Evolutionary conservation across 2,329 filamentous ascomycete genomes (phyloP).

Genomic region (Samsoniella hepiali): DNA sequence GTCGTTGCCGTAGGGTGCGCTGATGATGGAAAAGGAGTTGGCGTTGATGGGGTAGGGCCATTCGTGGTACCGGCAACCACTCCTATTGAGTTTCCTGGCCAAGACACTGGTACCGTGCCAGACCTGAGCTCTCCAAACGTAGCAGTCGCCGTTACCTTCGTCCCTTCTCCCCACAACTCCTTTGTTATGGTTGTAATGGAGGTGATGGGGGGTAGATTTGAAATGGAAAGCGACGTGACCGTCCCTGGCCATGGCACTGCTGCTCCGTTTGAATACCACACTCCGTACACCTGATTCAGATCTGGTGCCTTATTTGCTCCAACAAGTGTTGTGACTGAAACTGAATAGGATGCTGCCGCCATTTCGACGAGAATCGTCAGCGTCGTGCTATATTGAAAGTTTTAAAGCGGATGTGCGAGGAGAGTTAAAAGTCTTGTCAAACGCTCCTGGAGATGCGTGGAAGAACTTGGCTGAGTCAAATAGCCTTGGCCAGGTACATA

Average conservation of each 20-base stretch:
- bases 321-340: background rate
- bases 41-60: background rate
- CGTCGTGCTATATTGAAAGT: background rate
- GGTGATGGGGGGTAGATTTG: background rate
- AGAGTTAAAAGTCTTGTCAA: background rate
- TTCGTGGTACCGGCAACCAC: background rate
- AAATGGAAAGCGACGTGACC: background rate
- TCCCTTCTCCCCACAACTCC: too few species aligned
- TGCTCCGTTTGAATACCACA: background rate
- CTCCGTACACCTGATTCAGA: background rate
- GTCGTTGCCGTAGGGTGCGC: background rate
- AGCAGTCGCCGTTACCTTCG: background rate
- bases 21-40: background rate
- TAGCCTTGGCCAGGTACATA: background rate
- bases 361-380: background rate
- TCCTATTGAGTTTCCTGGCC: background rate
- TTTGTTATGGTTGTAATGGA: background rate
- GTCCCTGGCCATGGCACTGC: background rate
- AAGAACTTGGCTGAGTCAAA: background rate
- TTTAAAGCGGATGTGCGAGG: background rate
- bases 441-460: background rate
- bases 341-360: background rate
- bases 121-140: background rate
- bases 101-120: background rate
- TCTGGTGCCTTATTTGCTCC: background rate